Evolutionary conservation across 768 basidiomycete species (phyloP), one percentile per base, ranked within the genome.

Genomic region (Xerocomellus amylosporus): DNA sequence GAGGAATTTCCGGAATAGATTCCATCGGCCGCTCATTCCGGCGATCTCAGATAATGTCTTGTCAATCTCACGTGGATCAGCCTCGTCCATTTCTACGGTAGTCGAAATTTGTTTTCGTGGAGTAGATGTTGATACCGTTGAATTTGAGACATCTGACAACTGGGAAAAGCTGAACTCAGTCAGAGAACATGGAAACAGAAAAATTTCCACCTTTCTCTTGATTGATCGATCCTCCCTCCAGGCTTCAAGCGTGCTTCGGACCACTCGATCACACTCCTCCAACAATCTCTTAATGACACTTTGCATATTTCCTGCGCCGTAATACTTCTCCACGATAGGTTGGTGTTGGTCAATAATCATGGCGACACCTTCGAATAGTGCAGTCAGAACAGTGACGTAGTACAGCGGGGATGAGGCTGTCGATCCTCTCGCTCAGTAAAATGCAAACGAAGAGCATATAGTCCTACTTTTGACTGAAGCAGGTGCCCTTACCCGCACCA

Each of bases 261-360:
- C 86, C 17, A 96, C 88, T 31, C 85, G 78, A 70, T 98, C 96
- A 50, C 90, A 90, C 67, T 98, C 95, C 53, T 86, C 82, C 45
- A 97, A 71, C 8, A 99, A 75, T 40, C 85, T 79, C 22, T 79
- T 74, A 2, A 94, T 81, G 13, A 96, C 93, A 34, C 73, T 80
- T 39, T 78, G 74, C 96, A 98, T 98, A 69, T 88, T 88, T 1
- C 93, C 90, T 9, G 70, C 62, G 0, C 97, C 97, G 64, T 99
- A 99, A 72, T 99, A 98, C 73, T 97, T 98, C 67, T 98, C 96
- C 1, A 99, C 95, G 5, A 99, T 85, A 2, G 93, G 91, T 61
- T 97, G 96, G 66, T 99, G 97, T 65, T 99, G 97, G 63, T 96
- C 93, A 20, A 99, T 87, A 59, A 99, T 93, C 77, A 92, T 84